A percentile compares a stretch with the other conserved stretches of the same genome.
Conservation (phyloP, 768 basidiomycete species). For the Tricholomella constricta region DNA sequence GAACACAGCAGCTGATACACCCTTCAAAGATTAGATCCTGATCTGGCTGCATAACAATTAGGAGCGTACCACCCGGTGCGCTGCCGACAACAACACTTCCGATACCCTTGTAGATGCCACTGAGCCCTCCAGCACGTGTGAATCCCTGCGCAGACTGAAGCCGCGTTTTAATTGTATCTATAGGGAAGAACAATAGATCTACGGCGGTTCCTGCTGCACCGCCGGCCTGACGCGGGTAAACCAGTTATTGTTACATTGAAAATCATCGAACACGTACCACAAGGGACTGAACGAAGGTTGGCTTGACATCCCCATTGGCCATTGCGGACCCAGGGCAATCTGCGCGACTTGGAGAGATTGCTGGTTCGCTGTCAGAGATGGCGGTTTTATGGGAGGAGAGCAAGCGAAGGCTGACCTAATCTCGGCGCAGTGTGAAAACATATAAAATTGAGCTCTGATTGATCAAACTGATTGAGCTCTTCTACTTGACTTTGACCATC, state of each 20-base stretch:
- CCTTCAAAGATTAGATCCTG: background rate
- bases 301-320: slow-evolving; percentile 20
- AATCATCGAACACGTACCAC: slow-evolving; percentile 20
- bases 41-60: background rate
- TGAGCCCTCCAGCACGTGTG: slow-evolving; percentile 80
- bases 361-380: too few relatives aligned
- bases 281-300: slow-evolving; percentile 33
- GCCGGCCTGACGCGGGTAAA: slow-evolving; percentile 33
- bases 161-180: slow-evolving; percentile 96
- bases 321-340: background rate
- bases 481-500: too few relatives aligned
- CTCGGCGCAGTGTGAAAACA: too few relatives aligned
- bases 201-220: slow-evolving; percentile 92
- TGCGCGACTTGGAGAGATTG: background rate
- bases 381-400: too few relatives aligned
- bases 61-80: slow-evolving; percentile 82
- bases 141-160: slow-evolving; percentile 91
- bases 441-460: too few relatives aligned
- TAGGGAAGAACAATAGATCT: slow-evolving; percentile 94
- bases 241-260: background rate
- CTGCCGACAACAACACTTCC: slow-evolving; percentile 95
- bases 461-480: too few relatives aligned
- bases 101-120: slow-evolving; percentile 89
- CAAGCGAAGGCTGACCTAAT: too few relatives aligned
- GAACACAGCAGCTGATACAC: slow-evolving; percentile 81